Percentiles rank a stretch among this genome's conserved stretches.
These are phyloP conservation scores for Serendipita sp. DNA, from an alignment of 768 basidiomycete species.

Conservation along the genomic window DNA sequence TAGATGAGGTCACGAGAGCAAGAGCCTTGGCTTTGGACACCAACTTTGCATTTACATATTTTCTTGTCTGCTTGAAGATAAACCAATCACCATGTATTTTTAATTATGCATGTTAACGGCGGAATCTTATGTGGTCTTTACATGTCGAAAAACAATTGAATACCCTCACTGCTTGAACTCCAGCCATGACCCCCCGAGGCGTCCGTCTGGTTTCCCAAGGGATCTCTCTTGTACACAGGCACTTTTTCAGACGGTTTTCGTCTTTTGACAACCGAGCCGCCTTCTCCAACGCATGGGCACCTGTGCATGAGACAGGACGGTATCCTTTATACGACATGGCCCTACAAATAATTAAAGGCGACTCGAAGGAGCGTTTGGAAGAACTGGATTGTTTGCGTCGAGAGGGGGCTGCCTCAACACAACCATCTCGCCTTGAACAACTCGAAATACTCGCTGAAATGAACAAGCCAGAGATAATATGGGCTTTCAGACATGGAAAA, in stretches of 20 bases:
- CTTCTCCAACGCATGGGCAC: background rate
- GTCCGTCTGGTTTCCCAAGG: background rate
- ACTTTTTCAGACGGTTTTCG: background rate
- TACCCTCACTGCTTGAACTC: no score
- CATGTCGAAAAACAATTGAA: no score
- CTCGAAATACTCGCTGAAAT: constrained; percentile 66
- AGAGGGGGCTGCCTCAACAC: background rate
- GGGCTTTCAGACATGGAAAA: constrained; percentile 64
- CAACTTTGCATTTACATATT: no score
- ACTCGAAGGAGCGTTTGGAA: constrained; percentile 34
- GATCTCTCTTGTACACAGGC: background rate
- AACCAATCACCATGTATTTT: no score
- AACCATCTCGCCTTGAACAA: constrained; percentile 25
- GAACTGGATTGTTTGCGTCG: background rate
- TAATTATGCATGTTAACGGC: no score
- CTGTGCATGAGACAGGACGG: background rate
- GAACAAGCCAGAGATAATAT: constrained; percentile 71
- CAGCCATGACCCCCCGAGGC: no score
- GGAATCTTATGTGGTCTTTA: no score
- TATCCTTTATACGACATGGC: constrained; percentile 55
- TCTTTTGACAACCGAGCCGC: no score
- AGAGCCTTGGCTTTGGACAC: no score
- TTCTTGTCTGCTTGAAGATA: no score
- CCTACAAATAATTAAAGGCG: constrained; percentile 46
- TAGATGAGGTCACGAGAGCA: no score